A percentile compares a stretch with the other conserved stretches of the same genome.
phyloP scores from a whole-genome alignment of 768 basidiomycete species.

The Kockovaella imperatae region DNA sequence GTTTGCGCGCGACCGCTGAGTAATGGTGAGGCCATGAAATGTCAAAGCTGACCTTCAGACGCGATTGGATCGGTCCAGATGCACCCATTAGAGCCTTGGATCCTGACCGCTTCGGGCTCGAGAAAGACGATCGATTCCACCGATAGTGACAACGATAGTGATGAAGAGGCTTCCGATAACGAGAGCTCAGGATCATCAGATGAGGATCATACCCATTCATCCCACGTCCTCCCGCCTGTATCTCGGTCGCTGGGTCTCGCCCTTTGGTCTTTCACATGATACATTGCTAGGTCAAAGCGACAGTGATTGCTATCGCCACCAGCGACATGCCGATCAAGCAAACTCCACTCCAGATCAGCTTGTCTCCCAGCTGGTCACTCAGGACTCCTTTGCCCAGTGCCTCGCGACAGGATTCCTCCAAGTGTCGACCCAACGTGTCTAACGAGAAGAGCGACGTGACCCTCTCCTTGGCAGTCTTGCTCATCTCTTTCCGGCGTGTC shows the following conservation, averaged over 20 bases:
- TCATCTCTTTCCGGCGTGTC: constrained; percentile 51
- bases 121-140: constrained; percentile 52
- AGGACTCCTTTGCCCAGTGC: constrained; percentile 30
- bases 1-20: background rate
- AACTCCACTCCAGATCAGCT: constrained; percentile 27
- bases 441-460: constrained; percentile 65
- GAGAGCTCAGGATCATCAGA: too few species aligned
- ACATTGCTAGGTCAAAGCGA: background rate
- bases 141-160: constrained; percentile 17
- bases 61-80: constrained; percentile 65
- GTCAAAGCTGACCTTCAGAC: constrained; percentile 49
- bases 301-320: constrained; percentile 1
- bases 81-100: constrained; percentile 56
- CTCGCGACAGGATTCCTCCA: constrained; percentile 35
- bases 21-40: background rate
- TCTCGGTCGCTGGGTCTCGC: background rate
- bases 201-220: too few species aligned
- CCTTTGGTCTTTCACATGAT: background rate
- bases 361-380: constrained; percentile 23
- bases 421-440: constrained; percentile 47
- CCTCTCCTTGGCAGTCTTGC: constrained; percentile 54
- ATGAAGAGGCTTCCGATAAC: constrained; percentile 15
- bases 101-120: constrained; percentile 69
- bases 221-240: too few species aligned
- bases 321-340: constrained; percentile 11